These are phyloP conservation scores for Candida qinlingensis DNA, from an alignment of 805 yeast genomes.

Conservation along the genomic window DNA sequence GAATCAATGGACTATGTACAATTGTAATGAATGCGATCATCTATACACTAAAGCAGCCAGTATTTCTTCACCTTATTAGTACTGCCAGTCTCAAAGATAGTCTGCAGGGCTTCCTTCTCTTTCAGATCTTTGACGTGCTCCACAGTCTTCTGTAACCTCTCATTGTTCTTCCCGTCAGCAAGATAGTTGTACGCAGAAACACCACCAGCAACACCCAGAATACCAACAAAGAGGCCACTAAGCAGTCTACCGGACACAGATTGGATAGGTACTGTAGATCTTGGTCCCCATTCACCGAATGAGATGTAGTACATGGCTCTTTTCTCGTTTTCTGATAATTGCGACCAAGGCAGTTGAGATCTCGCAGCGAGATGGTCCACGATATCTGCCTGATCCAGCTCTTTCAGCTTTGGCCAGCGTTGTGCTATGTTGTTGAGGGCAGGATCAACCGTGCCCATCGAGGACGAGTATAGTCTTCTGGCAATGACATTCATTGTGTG, in stretches of 20 bases:
- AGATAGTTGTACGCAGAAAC: slow-evolving; percentile 18
- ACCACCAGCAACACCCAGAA: slow-evolving; percentile 16
- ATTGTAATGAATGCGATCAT: no score
- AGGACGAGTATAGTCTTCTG: slow-evolving; percentile 4
- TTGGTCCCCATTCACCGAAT: slow-evolving; percentile 36
- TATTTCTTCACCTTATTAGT: slow-evolving; percentile 2
- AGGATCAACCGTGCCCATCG: slow-evolving; percentile 9
- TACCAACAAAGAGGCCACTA: slow-evolving; percentile 15
- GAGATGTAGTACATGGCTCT: slow-evolving; percentile 30
- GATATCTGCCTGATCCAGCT: slow-evolving; percentile 30
- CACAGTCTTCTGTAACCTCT: slow-evolving; percentile 7
- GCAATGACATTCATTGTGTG: no score
- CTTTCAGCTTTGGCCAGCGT: slow-evolving; percentile 29
- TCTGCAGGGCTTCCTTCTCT: neutral
- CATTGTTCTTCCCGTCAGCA: slow-evolving; percentile 15
- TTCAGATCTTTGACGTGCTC: slow-evolving; percentile 4
- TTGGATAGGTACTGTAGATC: slow-evolving; percentile 13
- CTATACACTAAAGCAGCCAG: neutral
- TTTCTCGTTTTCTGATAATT: slow-evolving; percentile 25
- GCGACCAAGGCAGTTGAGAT: slow-evolving; percentile 29
- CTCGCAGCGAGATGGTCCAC: slow-evolving; percentile 30
- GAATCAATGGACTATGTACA: no score
- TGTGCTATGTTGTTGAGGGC: slow-evolving; percentile 27
- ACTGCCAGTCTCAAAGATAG: neutral
- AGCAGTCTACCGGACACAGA: slow-evolving; percentile 13